Evolutionary conservation across 2,329 filamentous ascomycete species (phyloP), one percentile per base, ranked within the genome.

Genomic region (Aspergillus eucalypticola): DNA sequence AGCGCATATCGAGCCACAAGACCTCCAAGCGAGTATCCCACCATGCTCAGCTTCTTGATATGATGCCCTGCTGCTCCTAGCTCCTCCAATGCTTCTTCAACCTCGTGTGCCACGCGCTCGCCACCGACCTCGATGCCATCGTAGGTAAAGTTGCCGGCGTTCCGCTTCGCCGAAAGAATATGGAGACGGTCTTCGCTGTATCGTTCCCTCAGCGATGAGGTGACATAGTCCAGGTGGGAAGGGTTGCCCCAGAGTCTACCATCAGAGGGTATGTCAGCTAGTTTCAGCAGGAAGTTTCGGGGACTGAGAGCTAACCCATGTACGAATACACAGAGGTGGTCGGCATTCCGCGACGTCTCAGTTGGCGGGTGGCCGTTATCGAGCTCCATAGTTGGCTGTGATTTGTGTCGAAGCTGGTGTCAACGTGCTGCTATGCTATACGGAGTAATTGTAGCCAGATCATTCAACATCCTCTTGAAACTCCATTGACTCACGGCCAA

Each of bases 1-100:
- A 96, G 84, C 2, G 91, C 90, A 78, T 96, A 98, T 61, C 94
- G 85, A 8, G 91, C 88, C 4, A 98, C 87, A 6, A 98, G 81
- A 0, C 94, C 94, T 49, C 94, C 94, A 1, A 97, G 82, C 0
- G 92, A 96, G 75, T 98, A 97, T 41, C 94, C 94, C 46, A 94
- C 84, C 42, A 98, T 82, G 73, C 92, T 96, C 64, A 98, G 81
- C 77, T 92, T 96, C 51, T 79, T 88, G 69, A 97, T 89, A 44
- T 85, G 83, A 66, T 89, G 86, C 21, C 92, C 93, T 27, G 82
- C 79, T 44, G 78, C 78, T 52, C 84, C 82, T 32, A 87, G 68
- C 29, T 79, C 76, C 25, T 81, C 76, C 27, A 90, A 75, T 19
- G 79, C 80, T 53, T 86, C 79, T 69, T 90, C 88, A 38, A 90